phyloP scores from a whole-genome alignment of 73 alveolate species.

The Paramecium sexaurelia region DNA sequence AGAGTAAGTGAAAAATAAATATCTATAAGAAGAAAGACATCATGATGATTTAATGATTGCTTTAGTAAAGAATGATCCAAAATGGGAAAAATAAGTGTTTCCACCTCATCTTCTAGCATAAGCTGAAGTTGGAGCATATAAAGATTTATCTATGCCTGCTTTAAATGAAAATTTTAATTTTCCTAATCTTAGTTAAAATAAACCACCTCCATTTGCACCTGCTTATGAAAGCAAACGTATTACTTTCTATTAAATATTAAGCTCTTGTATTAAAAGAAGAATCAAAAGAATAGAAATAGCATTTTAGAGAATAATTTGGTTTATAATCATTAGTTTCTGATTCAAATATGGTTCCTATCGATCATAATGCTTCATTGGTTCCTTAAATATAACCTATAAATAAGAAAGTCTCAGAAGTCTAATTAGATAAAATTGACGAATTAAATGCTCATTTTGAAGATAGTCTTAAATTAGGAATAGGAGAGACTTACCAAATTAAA shows the following conservation, averaged over 20 bases:
- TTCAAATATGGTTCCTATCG: constrained; percentile 60
- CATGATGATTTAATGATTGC: constrained; percentile 61
- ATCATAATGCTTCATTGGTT: constrained; percentile 18
- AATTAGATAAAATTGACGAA: constrained; percentile 30
- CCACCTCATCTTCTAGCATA: constrained; percentile 51
- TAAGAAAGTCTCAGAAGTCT: not conserved
- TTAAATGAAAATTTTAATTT: not conserved
- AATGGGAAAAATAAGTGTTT: constrained; percentile 55
- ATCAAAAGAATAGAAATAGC: constrained; percentile 8
- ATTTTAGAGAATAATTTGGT: constrained; percentile 52
- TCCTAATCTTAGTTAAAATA: constrained; percentile 3
- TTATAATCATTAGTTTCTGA: constrained; percentile 38
- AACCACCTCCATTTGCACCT: constrained; percentile 19
- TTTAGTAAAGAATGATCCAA: constrained; percentile 56
- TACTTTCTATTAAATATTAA: not conserved
- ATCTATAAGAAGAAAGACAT: constrained; percentile 51
- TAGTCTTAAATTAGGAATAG: not conserved
- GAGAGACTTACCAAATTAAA: not conserved
- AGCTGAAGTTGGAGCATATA: constrained; percentile 39
- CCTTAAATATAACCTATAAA: not conserved
- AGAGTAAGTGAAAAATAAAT: constrained; percentile 39
- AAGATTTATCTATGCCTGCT: constrained; percentile 44
- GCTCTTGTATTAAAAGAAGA: constrained; percentile 46
- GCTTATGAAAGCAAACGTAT: constrained; percentile 55
- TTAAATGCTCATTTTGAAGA: constrained; percentile 47